Evolutionary conservation across 169 alveolate genomes (phyloP).

Genomic region (Cryptosporidium canis): DNA sequence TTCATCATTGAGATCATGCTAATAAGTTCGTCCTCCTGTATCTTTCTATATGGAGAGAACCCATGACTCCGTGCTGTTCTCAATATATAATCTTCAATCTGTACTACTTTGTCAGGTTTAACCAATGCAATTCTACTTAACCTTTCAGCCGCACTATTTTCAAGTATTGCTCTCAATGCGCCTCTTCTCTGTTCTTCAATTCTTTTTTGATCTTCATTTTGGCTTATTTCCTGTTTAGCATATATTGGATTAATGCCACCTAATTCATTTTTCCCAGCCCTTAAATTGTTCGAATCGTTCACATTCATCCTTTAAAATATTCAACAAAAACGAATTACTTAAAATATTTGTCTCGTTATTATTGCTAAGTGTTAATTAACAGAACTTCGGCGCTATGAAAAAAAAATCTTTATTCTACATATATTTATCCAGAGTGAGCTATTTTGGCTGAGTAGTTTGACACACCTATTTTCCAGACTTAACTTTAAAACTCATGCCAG

Average conservation of each 20-base stretch:
- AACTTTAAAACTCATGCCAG: no score
- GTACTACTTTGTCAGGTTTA: constrained; percentile 49
- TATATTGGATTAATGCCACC: background rate
- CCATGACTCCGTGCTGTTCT: constrained; percentile 21
- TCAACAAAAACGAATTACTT: background rate
- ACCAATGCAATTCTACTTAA: constrained; percentile 57
- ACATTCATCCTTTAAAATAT: background rate
- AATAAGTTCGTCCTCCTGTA: constrained; percentile 17
- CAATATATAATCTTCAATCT: constrained; percentile 54
- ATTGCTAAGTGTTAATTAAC: background rate
- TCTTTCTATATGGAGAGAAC: constrained; percentile 23
- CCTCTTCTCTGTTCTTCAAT: constrained; percentile 58
- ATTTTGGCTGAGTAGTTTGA: no score
- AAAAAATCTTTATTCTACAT: background rate
- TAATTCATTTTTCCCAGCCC: background rate
- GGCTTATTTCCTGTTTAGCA: background rate
- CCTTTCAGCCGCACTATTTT: constrained; percentile 48
- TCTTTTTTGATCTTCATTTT: constrained; percentile 16
- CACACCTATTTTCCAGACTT: no score
- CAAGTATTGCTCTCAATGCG: constrained; percentile 43
- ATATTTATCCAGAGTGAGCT: no score
- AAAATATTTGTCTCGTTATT: background rate
- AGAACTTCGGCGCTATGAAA: background rate
- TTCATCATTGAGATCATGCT: constrained; percentile 33
- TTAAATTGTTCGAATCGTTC: background rate